Conservation (phyloP, 768 basidiomycete genomes). For the Trametopsis cervina region DNA sequence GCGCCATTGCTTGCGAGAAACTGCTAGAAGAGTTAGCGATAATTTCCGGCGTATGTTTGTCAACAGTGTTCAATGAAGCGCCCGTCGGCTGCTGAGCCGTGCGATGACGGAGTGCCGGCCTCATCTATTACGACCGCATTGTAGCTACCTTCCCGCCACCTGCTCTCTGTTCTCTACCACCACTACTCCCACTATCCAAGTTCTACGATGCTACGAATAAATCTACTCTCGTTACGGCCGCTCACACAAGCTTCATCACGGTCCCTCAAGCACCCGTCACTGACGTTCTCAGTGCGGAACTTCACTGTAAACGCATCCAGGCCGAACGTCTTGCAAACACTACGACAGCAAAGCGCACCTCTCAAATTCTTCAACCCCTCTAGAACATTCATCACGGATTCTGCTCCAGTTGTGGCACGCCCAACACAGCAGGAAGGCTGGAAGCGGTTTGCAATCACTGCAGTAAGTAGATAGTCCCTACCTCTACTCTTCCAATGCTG, state of each 20-base stretch:
- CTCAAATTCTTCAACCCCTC: constrained; percentile 25
- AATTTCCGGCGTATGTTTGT: no score
- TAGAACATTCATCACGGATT: constrained; percentile 46
- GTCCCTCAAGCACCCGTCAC: background rate
- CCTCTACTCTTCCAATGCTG: background rate
- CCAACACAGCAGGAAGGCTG: constrained; percentile 36
- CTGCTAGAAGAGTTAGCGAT: no score
- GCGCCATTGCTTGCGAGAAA: no score
- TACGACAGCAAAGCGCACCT: constrained; percentile 14
- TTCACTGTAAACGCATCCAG: constrained; percentile 24
- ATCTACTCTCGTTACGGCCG: background rate
- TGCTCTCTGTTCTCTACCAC: background rate
- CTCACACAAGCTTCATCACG: background rate
- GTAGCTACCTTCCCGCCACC: no score
- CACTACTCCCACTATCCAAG: background rate
- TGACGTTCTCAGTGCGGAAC: constrained; percentile 12
- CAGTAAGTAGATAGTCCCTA: constrained; percentile 30
- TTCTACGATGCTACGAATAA: background rate
- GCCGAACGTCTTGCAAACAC: constrained; percentile 19
- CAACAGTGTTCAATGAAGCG: no score
- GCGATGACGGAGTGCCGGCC: no score
- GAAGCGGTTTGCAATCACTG: constrained; percentile 46
- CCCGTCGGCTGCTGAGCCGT: no score
- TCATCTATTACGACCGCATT: no score
- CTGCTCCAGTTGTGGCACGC: constrained; percentile 27